Conservation (phyloP, 345 rosid species). For the Ceriops decandra region DNA sequence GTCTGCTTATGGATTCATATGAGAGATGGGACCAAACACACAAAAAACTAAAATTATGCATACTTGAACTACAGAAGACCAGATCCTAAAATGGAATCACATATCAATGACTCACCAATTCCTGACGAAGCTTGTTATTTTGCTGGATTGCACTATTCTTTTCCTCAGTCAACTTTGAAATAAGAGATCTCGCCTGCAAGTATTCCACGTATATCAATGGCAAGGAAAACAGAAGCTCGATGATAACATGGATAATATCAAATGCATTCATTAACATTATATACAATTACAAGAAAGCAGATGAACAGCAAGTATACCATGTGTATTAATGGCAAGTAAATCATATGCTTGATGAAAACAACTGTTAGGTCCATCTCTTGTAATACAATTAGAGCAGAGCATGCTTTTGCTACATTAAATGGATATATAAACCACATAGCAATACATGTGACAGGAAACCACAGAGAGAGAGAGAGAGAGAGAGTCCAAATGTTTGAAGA, state of each 20-base stretch:
- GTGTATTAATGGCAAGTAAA: conserved; percentile 6
- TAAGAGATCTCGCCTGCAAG: conserved; percentile 50
- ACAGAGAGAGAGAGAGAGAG: no score
- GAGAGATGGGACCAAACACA: background rate
- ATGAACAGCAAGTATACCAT: conserved; percentile 20
- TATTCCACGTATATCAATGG: conserved; percentile 2
- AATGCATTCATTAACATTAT: no score
- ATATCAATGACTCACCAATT: conserved; percentile 43
- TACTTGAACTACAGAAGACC: conserved; percentile 3
- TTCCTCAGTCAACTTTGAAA: conserved; percentile 60
- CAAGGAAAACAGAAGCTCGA: background rate
- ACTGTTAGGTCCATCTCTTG: background rate
- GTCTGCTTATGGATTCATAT: background rate
- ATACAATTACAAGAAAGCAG: no score
- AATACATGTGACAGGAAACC: no score
- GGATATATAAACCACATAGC: background rate
- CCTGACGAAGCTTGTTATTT: conserved; percentile 57
- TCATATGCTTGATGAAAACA: conserved; percentile 1
- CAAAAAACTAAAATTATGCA: background rate
- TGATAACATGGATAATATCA: no score
- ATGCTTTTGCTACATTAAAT: background rate
- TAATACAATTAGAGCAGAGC: background rate
- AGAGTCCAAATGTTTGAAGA: no score
- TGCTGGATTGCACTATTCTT: conserved; percentile 54
- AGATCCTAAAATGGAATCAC: background rate